A percentile compares a stretch with the other conserved stretches of the same genome.
These are phyloP conservation scores for Pseudozyma flocculosa DNA, from an alignment of 1,284 basidiomycete genomes.

Conservation along the genomic window DNA sequence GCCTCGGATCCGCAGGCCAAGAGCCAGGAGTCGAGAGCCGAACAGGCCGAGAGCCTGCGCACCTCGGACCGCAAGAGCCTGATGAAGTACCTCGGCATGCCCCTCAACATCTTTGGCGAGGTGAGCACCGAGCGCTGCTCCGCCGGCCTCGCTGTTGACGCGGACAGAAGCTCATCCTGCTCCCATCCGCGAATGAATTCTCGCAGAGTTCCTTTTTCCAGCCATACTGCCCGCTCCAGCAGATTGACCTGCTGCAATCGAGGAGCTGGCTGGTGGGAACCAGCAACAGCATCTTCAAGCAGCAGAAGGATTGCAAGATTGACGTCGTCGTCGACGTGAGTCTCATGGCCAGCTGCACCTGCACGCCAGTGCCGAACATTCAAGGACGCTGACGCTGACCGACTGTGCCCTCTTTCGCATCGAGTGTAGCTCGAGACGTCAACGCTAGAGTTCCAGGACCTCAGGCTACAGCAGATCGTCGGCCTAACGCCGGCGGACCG, in stretches of 20 bases:
- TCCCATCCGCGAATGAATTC: background rate
- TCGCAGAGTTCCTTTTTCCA: constrained; percentile 87
- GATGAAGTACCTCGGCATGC: constrained; percentile 86
- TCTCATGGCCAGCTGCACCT: constrained; percentile 9
- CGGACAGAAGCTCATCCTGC: background rate
- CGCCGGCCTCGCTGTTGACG: background rate
- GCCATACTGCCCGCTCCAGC: constrained; percentile 93
- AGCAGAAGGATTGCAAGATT: constrained; percentile 77
- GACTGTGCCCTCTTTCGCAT: background rate
- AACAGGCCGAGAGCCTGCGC: constrained; percentile 65
- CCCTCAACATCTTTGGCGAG: constrained; percentile 67
- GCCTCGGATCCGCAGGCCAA: constrained; percentile 86
- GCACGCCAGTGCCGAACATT: background rate
- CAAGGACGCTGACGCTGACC: too few relatives aligned
- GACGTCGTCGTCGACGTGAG: constrained; percentile 87
- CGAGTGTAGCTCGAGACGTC: constrained; percentile 37
- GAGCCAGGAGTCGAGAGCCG: constrained; percentile 10
- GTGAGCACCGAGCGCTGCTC: constrained; percentile 10
- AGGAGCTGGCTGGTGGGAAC: constrained; percentile 80
- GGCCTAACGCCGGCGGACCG: constrained; percentile 86
- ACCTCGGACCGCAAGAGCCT: constrained; percentile 90
- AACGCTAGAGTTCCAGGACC: constrained; percentile 63
- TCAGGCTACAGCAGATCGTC: constrained; percentile 73
- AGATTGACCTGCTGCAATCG: constrained; percentile 82
- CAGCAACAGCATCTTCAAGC: constrained; percentile 93